Evolutionary conservation across 2,329 filamentous ascomycete genomes (phyloP), one percentile per base, ranked within the genome.

Genomic region (Gaeumannomyces tritici): DNA sequence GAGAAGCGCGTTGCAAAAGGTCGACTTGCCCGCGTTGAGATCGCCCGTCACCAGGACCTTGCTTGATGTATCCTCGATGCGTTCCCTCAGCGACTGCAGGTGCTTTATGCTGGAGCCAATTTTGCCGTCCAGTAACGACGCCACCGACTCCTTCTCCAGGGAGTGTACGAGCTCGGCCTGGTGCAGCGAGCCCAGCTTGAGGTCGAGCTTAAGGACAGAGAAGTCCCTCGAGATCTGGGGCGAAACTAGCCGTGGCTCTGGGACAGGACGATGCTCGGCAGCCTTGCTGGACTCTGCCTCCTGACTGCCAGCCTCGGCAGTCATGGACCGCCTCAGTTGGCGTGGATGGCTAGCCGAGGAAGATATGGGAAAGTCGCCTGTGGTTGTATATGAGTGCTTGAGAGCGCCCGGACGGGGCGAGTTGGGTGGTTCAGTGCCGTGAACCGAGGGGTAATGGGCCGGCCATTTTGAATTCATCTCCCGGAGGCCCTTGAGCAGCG

Each of bases 31-130:
- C 11, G 95, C 93, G 71, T 99, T 99, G 62, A 99, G 76, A 72
- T 99, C 95, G 70, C 95, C 95, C 0, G 95, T 99, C 24, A 99
- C 88, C 63, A 99, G 77, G 1, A 99, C 95, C 74, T 99, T 99
- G 76, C 93, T 98, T 5, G 93, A 91, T 0, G 91, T 98, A 74
- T 99, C 95, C 73, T 98, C 95, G 65, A 99, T 99, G 61, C 95
- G 88, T 67, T 98, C 95, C 64, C 92, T 87, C 42, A 99, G 80
- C 0, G 90, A 87, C 62, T 91, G 82, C 1, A 99, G 82, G 74
- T 99, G 95, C 69, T 92, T 91, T 71, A 98, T 89, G 73, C 92
- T 97, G 65, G 95, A 91, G 69, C 88, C 89, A 69, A 99, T 96
- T 75, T 96, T 96, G 29, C 92, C 93, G 73, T 98, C 93, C 54